Evolutionary conservation across 495 filamentous ascomycete genomes (phyloP).

Genomic region (Podospora bellae-mahoneyi): DNA sequence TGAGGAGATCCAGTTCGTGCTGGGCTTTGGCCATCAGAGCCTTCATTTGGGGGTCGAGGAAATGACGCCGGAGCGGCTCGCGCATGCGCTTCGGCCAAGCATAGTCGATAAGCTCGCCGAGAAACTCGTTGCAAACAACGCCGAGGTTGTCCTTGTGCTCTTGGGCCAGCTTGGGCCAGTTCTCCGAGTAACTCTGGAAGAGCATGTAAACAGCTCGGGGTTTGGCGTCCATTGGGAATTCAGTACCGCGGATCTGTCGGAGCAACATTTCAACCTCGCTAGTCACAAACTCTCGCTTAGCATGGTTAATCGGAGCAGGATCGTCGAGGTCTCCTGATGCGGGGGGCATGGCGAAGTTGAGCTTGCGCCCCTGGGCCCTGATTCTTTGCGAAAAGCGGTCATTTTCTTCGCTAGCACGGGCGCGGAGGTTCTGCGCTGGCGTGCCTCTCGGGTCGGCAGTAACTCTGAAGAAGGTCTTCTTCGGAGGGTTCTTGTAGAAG

Average conservation of each 20-base stretch:
- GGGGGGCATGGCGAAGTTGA: conserved; percentile 27
- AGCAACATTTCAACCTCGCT: conserved; percentile 38
- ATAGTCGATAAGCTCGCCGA: conserved; percentile 40
- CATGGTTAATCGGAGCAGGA: conserved; percentile 6
- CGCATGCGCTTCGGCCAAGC: conserved; percentile 43
- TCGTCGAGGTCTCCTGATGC: conserved; percentile 11
- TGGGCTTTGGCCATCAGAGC: conserved; percentile 37
- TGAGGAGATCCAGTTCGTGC: conserved; percentile 36
- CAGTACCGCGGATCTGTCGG: conserved; percentile 39
- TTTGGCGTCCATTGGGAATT: conserved; percentile 42
- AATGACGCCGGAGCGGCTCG: conserved; percentile 35
- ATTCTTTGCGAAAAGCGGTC: conserved; percentile 35
- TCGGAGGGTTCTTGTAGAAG: conserved; percentile 42
- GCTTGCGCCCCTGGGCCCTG: conserved; percentile 38
- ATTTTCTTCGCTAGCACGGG: conserved; percentile 43
- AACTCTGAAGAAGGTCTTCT: conserved; percentile 39
- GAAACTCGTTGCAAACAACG: conserved; percentile 44
- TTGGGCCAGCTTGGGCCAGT: conserved; percentile 41
- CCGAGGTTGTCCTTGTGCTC: conserved; percentile 44
- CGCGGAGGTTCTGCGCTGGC: conserved; percentile 41
- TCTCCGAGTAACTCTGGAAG: conserved; percentile 40
- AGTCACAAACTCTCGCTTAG: conserved; percentile 35
- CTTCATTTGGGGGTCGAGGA: conserved; percentile 39
- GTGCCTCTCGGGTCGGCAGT: conserved; percentile 37
- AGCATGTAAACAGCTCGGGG: conserved; percentile 42